Percentiles rank a stretch among this genome's conserved stretches.
These are phyloP conservation scores for Silybum marianum DNA, from an alignment of 129 eudicot species.

Conservation along the genomic window DNA sequence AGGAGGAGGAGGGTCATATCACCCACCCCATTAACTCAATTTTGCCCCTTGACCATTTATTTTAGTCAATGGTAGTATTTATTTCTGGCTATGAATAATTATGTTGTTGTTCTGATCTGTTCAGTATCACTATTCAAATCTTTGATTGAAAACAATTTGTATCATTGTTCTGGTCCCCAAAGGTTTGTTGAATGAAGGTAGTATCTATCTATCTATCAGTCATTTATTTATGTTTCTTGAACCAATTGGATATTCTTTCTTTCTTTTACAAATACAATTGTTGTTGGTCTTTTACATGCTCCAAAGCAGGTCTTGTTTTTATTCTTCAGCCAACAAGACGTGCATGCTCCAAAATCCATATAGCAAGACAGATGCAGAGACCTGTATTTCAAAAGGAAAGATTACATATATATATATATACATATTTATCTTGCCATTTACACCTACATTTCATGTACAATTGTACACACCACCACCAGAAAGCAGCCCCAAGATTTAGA, in stretches of 20 bases:
- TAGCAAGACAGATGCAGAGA: background rate
- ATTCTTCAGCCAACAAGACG: background rate
- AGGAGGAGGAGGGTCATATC: conserved; percentile 39
- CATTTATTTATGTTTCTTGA: background rate
- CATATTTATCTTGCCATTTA: background rate
- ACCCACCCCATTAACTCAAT: background rate
- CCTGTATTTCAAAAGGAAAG: background rate
- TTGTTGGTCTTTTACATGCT: background rate
- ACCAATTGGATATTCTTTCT: background rate
- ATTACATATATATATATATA: too few species aligned
- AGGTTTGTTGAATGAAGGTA: background rate
- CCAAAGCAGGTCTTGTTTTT: background rate
- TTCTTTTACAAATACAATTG: background rate
- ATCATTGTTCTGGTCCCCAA: background rate
- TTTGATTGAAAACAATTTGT: conserved; percentile 3
- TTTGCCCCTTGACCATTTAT: background rate
- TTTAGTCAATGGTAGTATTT: conserved; percentile 6
- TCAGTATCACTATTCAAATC: background rate
- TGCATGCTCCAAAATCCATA: background rate
- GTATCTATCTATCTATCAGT: too few species aligned
- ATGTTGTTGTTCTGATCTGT: background rate
- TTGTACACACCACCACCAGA: background rate
- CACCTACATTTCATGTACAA: background rate
- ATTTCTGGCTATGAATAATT: background rate
- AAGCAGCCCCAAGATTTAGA: background rate